These are phyloP conservation scores for Canariomyces notabilis DNA, from an alignment of 2,329 filamentous ascomycete species.

Conservation along the genomic window DNA sequence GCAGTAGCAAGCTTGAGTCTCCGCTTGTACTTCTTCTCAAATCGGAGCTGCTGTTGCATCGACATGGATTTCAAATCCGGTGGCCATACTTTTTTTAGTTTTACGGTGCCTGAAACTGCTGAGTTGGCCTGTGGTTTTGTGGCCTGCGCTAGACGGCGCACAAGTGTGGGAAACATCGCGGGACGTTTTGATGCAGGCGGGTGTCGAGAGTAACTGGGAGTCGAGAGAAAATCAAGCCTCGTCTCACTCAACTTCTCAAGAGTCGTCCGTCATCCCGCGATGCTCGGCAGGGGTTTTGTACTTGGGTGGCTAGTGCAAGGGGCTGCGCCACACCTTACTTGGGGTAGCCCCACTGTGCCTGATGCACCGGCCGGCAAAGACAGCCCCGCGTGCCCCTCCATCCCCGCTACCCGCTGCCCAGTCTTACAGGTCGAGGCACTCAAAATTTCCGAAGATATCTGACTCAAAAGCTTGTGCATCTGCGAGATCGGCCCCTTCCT, in stretches of 20 bases:
- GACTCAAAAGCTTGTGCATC: conserved; percentile 5
- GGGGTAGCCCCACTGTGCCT: not conserved
- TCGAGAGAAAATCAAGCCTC: conserved; percentile 2
- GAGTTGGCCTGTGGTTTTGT: conserved; percentile 24
- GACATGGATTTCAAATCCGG: conserved; percentile 68
- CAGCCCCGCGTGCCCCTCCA: conserved; percentile 23
- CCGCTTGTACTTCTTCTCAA: conserved; percentile 74
- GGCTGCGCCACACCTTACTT: not conserved
- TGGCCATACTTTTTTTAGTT: conserved; percentile 69
- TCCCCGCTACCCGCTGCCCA: not conserved
- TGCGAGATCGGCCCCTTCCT: conserved; percentile 7
- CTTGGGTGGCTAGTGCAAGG: not conserved
- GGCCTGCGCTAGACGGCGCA: conserved; percentile 36
- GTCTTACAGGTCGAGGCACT: conserved; percentile 14
- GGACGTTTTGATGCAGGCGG: conserved; percentile 2
- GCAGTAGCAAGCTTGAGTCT: conserved; percentile 55
- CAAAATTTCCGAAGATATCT: conserved; percentile 16
- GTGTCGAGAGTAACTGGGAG: not conserved
- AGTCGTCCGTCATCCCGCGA: too few relatives aligned
- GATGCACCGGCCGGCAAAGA: not conserved
- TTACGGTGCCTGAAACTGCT: conserved; percentile 48
- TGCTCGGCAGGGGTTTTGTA: conserved; percentile 1
- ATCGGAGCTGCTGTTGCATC: conserved; percentile 67
- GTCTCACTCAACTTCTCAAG: too few relatives aligned
- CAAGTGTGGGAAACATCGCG: conserved; percentile 44